Conservation (phyloP, 805 yeast species). For the Zygosaccharomyces kombuchaensis region DNA sequence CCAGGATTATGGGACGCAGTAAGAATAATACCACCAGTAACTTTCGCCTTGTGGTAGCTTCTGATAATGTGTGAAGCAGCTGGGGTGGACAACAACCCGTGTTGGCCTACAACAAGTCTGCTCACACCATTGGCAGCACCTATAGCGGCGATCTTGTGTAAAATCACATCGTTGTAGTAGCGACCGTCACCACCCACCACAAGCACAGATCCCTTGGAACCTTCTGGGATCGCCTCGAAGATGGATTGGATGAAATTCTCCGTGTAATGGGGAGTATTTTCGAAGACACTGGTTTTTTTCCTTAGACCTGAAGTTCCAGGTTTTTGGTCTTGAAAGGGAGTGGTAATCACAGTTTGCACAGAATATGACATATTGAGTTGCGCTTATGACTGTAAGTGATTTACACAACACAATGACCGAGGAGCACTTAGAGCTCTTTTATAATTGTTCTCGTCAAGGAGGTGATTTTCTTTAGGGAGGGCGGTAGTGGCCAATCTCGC, state of each 20-base stretch:
- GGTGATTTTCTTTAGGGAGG: neutral
- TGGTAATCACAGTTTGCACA: conserved; percentile 49
- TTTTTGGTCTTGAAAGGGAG: conserved; percentile 82
- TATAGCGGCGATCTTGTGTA: conserved; percentile 75
- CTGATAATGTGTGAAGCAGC: conserved; percentile 94
- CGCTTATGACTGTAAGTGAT: neutral
- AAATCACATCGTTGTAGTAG: conserved; percentile 75
- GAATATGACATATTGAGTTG: conserved; percentile 21
- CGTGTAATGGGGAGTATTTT: conserved; percentile 67
- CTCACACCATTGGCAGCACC: conserved; percentile 89
- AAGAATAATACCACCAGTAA: conserved; percentile 92
- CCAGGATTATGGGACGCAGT: conserved; percentile 99
- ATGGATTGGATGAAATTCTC: conserved; percentile 92
- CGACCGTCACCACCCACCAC: conserved; percentile 98
- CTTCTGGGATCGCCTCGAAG: conserved; percentile 86
- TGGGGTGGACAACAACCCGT: conserved; percentile 89
- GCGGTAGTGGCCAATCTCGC: neutral
- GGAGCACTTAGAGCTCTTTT: neutral
- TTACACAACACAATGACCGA: neutral
- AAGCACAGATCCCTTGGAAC: conserved; percentile 63
- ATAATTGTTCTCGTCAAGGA: neutral
- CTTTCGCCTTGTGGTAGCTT: conserved; percentile 42
- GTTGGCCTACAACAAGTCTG: conserved; percentile 79
- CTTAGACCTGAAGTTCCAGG: conserved; percentile 98
- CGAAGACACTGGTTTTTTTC: conserved; percentile 82